These are phyloP conservation scores for Claviceps sp. DNA, from an alignment of 2,329 filamentous ascomycete species.

Conservation along the genomic window DNA sequence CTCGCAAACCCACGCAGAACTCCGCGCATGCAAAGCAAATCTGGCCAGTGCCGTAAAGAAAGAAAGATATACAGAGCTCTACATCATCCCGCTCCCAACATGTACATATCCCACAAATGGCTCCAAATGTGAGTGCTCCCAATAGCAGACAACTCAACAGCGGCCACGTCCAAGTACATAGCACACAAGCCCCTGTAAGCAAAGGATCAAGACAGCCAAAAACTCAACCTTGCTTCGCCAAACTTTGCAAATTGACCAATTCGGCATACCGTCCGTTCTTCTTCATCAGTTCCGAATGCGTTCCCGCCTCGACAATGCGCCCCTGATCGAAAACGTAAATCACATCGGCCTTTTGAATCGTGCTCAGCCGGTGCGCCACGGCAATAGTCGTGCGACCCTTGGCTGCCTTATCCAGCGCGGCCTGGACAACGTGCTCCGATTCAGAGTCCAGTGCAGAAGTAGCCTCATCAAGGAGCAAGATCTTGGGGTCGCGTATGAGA, in stretches of 20 bases:
- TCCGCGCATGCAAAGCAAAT: too few relatives aligned
- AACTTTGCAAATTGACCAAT: slow-evolving; percentile 66
- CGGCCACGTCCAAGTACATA: too few relatives aligned
- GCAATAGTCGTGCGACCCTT: slow-evolving; percentile 84
- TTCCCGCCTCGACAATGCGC: slow-evolving; percentile 71
- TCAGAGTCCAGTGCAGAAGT: slow-evolving; percentile 66
- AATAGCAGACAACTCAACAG: too few relatives aligned
- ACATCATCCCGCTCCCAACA: too few relatives aligned
- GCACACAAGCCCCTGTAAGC: too few relatives aligned
- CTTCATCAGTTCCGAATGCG: slow-evolving; percentile 59
- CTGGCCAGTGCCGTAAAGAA: too few relatives aligned
- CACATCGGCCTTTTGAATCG: slow-evolving; percentile 86
- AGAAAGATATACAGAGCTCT: too few relatives aligned
- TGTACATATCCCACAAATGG: too few relatives aligned
- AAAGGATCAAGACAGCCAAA: background rate
- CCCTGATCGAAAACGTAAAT: slow-evolving; percentile 97
- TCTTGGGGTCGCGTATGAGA: slow-evolving; percentile 77
- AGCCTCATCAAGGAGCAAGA: slow-evolving; percentile 73
- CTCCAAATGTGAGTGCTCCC: too few relatives aligned
- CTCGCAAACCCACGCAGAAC: too few relatives aligned
- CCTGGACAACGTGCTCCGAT: slow-evolving; percentile 68
- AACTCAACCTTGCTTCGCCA: slow-evolving; percentile 41
- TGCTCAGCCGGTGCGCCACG: slow-evolving; percentile 81
- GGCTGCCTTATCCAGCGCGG: slow-evolving; percentile 66
- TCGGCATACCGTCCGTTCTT: slow-evolving; percentile 62